Conservation (phyloP, 768 basidiomycete species). For the Mycena latifolia region DNA sequence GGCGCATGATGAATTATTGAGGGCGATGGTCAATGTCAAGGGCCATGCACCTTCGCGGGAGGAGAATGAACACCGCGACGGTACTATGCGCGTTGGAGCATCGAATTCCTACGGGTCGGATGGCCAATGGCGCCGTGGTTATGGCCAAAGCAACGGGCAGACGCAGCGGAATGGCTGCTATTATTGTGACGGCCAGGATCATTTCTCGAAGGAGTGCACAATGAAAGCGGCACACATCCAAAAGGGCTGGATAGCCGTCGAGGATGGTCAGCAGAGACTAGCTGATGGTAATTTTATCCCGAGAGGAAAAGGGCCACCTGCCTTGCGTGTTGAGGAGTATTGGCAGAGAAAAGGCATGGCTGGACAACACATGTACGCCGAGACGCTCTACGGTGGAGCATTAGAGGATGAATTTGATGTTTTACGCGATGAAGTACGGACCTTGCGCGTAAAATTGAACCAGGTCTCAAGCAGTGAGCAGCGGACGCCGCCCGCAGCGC, state of each 20-base stretch:
- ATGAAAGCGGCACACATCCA: too few species aligned
- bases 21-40: conserved; percentile 1
- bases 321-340: conserved; percentile 20
- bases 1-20: conserved; percentile 20
- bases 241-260: conserved; percentile 1
- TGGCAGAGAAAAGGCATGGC: conserved; percentile 19
- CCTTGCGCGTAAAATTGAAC: conserved; percentile 21
- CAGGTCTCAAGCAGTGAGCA: background rate
- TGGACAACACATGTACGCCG: conserved; percentile 16
- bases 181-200: too few species aligned
- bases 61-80: conserved; percentile 11
- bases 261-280: conserved; percentile 9
- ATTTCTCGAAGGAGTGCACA: too few species aligned
- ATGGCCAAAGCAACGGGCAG: background rate
- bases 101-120: conserved; percentile 7
- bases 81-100: too few species aligned
- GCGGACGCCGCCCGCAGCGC: background rate
- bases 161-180: conserved; percentile 9
- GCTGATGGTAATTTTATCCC: conserved; percentile 21
- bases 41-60: background rate
- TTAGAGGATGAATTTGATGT: conserved; percentile 22
- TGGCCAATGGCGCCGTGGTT: background rate
- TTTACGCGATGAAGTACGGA: conserved; percentile 19
- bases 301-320: conserved; percentile 2
- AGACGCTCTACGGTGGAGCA: conserved; percentile 7